Evolutionary conservation across 352 stramenopile genomes (phyloP).

Genomic region (Globisporangium cystogenes): DNA sequence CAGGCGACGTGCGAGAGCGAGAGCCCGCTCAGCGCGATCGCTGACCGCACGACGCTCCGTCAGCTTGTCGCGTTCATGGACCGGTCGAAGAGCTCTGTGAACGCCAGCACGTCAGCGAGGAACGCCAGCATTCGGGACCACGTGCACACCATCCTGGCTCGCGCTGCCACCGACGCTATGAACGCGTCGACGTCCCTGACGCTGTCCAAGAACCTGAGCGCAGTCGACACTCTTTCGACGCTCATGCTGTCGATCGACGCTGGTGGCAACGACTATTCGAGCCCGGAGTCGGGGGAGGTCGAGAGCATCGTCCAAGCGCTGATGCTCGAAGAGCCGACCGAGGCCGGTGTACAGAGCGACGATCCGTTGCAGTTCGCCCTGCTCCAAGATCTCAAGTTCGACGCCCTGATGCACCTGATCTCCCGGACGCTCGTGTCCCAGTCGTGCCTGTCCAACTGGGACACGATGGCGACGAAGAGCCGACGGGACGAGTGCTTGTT

Average conservation of each 20-base stretch:
- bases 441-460: constrained; percentile 31
- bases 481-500: constrained; percentile 39
- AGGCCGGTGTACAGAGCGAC: constrained; percentile 4
- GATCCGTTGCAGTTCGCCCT: constrained; percentile 15
- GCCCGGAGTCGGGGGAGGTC: constrained; percentile 2
- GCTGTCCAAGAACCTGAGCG: constrained; percentile 40
- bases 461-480: constrained; percentile 29
- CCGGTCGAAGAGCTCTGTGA: constrained; percentile 1
- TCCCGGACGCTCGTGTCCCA: constrained; percentile 51
- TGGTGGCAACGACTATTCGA: neutral
- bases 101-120: neutral
- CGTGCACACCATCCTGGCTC: constrained; percentile 63
- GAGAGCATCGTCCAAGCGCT: constrained; percentile 24
- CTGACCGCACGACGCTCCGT: constrained; percentile 56
- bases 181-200: constrained; percentile 29
- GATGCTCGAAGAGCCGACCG: constrained; percentile 5
- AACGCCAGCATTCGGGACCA: constrained; percentile 13
- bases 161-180: constrained; percentile 42
- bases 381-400: constrained; percentile 62
- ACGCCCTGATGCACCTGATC: constrained; percentile 76
- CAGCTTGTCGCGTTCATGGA: constrained; percentile 57
- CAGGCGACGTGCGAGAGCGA: constrained; percentile 20
- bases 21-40: constrained; percentile 49
- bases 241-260: constrained; percentile 49
- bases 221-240: constrained; percentile 45